phyloP scores from a whole-genome alignment of 192 early-diverging fungal species.

The Fimicolochytrium jonesii region DNA sequence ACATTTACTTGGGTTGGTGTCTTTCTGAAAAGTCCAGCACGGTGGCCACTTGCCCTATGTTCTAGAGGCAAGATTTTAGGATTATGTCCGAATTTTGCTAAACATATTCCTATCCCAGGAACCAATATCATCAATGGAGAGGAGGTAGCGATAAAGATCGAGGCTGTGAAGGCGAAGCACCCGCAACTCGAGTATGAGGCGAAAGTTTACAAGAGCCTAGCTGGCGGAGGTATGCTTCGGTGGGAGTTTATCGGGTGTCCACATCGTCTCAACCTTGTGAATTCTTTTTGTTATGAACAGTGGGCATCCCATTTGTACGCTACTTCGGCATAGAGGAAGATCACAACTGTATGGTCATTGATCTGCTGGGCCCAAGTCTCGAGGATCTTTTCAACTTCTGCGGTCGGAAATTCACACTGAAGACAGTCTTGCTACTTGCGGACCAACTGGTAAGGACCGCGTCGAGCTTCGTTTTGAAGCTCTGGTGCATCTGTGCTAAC shows the following conservation, averaged over 20 bases:
- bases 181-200: conserved; percentile 98
- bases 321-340: conserved; percentile 55
- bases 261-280: not conserved
- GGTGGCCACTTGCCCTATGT: not conserved
- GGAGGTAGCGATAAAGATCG: conserved; percentile 97
- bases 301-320: conserved; percentile 63
- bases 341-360: conserved; percentile 64
- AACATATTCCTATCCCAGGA: conserved; percentile 48
- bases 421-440: conserved; percentile 58
- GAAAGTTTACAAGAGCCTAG: conserved; percentile 90
- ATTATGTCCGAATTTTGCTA: not conserved
- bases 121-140: conserved; percentile 86
- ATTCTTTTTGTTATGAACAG: conserved; percentile 24
- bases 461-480: no score
- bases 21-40: not conserved
- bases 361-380: conserved; percentile 55
- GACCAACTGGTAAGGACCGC: conserved; percentile 57
- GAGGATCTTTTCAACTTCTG: conserved; percentile 68
- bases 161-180: conserved; percentile 89
- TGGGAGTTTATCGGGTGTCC: not conserved
- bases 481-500: not conserved
- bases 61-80: not conserved
- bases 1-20: conserved; percentile 85
- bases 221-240: conserved; percentile 64
- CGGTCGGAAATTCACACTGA: conserved; percentile 57